Evolutionary conservation across 495 filamentous ascomycete species (phyloP).

Genomic region (Hyaloscypha bicolor): DNA sequence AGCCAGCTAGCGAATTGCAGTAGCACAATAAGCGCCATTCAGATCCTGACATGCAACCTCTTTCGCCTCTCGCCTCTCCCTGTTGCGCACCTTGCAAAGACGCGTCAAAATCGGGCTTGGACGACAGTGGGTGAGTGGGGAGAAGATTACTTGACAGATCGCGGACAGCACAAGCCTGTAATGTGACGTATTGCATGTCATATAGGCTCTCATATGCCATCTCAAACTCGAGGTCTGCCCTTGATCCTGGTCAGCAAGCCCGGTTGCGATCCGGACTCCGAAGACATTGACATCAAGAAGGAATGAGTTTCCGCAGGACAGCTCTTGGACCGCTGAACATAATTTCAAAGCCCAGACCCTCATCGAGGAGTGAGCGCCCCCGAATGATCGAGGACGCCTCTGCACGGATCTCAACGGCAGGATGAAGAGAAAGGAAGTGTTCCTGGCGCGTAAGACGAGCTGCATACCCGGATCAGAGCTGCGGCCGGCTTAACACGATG

Average conservation of each 20-base stretch:
- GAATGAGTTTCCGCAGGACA: neutral
- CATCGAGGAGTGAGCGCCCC: no score
- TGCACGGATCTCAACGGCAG: constrained; percentile 18
- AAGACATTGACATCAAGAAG: neutral
- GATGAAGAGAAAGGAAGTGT: constrained; percentile 6
- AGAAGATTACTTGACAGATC: constrained; percentile 5
- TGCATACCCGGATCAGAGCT: constrained; percentile 18
- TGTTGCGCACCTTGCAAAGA: neutral
- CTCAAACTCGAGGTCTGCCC: neutral
- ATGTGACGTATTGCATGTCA: constrained; percentile 8
- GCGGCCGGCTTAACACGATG: constrained; percentile 8
- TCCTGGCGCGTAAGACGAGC: constrained; percentile 20
- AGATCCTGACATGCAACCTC: neutral
- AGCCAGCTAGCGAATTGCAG: constrained; percentile 22
- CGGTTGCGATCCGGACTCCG: constrained; percentile 13
- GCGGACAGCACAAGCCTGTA: neutral
- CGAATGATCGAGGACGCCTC: neutral
- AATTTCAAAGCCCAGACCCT: neutral
- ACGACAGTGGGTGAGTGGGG: constrained; percentile 1
- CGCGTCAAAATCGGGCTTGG: constrained; percentile 3
- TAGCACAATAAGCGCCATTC: constrained; percentile 21
- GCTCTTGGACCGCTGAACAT: constrained; percentile 1
- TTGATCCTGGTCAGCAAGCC: constrained; percentile 1
- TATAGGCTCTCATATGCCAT: neutral
- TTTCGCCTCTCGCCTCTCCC: neutral